Base-by-base conservation (phyloP, 768 basidiomycete genomes). In the Boletus pseudopeckii region DNA sequence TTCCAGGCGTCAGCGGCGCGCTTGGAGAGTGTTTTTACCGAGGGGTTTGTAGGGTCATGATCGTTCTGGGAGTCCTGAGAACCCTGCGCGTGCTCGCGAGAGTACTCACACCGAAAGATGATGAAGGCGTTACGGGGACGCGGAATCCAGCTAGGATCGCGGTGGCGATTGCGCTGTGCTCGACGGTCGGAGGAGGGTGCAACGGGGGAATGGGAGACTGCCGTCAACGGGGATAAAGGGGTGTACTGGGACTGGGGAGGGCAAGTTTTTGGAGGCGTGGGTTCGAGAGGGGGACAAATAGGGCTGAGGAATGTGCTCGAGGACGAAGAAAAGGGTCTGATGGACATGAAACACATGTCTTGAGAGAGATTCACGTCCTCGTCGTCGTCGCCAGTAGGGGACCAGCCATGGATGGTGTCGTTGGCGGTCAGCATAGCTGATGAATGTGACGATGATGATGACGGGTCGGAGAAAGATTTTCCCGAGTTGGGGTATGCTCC, bases 1-100 rank as follows among this genome's bases (percentile, higher is more conserved):
- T 76, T 77, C 92, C 92, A 94, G 30, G 86, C 84, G 48, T 85
- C 84, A 0, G 81, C 85, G 0, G 90, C 90, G 44, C 87, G 79
- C 60, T 86, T 86, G n/a, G 86, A 90, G 37, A 92, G 77, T 2
- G 81, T 77, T 65, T 82, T 81, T 54, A 80, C 79, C 22, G 49
- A 63, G 14, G 52, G 34, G 26, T 59, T 60, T 28, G 54, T 42
- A 13, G 52, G 15, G 37, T 63, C 63, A 10, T 56, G 39, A 7
- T 63, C 50, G 33, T 73, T 72, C 28, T 73, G 66, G 14, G 72
- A 68, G 5, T 75, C 74, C 40, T 74, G 71, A 20, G 50, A 40
- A 3, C 48, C 33, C 40, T 76, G 71, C 69, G 69, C 66, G 64
- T 81, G 75, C 54, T 72, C 72, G 61, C 68, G 77, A 58, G 78